Base-by-base conservation (phyloP, 495 filamentous ascomycete genomes). In the Evernia prunastri region DNA sequence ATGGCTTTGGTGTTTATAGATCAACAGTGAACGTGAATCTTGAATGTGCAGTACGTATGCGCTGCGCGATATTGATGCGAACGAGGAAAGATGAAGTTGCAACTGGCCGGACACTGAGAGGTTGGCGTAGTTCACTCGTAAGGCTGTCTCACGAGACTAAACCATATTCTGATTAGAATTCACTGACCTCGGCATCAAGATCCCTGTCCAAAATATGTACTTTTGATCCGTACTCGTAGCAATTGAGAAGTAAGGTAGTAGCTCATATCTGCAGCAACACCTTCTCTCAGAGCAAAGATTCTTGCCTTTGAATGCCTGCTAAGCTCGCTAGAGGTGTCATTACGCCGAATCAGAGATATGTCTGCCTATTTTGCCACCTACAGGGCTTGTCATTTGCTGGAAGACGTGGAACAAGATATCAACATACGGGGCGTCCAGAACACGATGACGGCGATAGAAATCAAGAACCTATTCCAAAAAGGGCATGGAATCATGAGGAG, bases 1-100 rank as follows among this genome's bases (percentile, higher is more conserved):
- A 84, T 81, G 29, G 37, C 60, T 60, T n/a, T 57, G 13, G 3
- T 37, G 49, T 5, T 40, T 59, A 15, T 1, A 40, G 33, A 53
- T 6, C 27, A 29, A 39, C 40, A 11, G 0, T 27, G 31, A 11
- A 59, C 6, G 13, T 5, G 23, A 23, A 13, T 1, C 29, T 7
- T 9, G 11, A 29, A 9, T 25, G 15, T 25, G 6, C 25, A 47
- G 43, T 31, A 7, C 13, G 51, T 47, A 31, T 18, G 12, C 18
- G 18, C 12, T 61, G 23, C 45, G 23, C 31, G 40, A 54, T 15
- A 20, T 40, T 25, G 23, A 11, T 31, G 37, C 12, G 12, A 40
- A 33, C 1, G 33, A 49, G 17, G n/a, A 13, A 17, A 18, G 29
- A 11, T 61, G 33, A 12, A 37, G 42, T 25, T 35, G 42, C 9